Percentiles rank a stretch among this genome's conserved stretches.
These are phyloP conservation scores for Wickerhamomyces rabaulensis DNA, from an alignment of 805 yeast species.

Conservation along the genomic window DNA sequence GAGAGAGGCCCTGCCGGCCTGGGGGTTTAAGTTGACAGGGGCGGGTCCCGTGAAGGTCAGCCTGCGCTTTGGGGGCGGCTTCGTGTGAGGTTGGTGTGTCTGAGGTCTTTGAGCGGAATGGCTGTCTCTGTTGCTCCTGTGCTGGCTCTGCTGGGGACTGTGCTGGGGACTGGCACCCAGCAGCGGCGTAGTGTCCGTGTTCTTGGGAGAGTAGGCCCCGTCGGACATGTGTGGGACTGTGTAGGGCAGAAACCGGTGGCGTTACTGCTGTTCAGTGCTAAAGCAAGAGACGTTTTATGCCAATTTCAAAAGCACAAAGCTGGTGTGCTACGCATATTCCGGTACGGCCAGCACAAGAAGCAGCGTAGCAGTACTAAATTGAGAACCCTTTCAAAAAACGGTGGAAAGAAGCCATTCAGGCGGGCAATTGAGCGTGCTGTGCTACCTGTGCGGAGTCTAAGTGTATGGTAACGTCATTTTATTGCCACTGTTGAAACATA, in stretches of 20 bases:
- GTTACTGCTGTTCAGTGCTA: background rate
- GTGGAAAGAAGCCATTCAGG: too few species aligned
- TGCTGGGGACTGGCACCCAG: background rate
- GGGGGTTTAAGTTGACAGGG: background rate
- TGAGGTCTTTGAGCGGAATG: background rate
- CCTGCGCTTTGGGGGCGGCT: slow-evolving; percentile 8
- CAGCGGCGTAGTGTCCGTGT: background rate
- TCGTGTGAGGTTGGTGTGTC: background rate
- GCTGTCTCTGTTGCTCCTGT: background rate
- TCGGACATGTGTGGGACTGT: background rate
- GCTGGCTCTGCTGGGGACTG: background rate
- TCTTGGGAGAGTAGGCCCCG: background rate
- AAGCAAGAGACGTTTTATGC: background rate
- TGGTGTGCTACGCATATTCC: too few species aligned
- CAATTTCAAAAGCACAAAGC: too few species aligned
- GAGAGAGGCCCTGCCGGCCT: background rate
- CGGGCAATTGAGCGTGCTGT: too few species aligned
- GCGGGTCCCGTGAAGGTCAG: slow-evolving; percentile 5
- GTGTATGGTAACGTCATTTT: too few species aligned
- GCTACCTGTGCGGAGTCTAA: too few species aligned
- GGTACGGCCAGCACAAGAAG: too few species aligned
- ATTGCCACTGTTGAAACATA: too few species aligned
- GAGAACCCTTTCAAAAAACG: too few species aligned
- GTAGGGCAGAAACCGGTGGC: background rate
- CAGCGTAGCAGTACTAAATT: too few species aligned